Percentiles rank a stretch among this genome's conserved stretches.
Conservation (phyloP, 345 rosid species). For the Populus simonii region DNA sequence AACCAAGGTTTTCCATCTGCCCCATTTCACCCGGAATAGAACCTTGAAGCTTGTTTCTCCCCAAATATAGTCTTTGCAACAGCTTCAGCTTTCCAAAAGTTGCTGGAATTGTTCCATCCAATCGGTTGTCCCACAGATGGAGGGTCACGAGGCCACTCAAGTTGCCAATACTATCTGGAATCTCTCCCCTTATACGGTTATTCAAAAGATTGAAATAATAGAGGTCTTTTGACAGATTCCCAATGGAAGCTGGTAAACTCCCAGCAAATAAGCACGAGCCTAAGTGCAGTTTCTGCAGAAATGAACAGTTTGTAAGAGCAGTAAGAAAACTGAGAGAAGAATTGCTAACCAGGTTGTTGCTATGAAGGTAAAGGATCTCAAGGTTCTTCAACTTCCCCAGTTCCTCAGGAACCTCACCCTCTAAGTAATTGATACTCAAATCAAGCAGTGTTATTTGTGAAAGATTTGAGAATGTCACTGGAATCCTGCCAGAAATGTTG, state of each 20-base stretch:
- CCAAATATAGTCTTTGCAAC: conserved; percentile 11
- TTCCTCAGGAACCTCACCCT: conserved; percentile 13
- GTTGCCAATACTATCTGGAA: conserved; percentile 15
- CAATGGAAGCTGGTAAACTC: conserved; percentile 3
- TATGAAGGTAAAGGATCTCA: conserved; percentile 11
- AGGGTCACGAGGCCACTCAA: conserved; percentile 12
- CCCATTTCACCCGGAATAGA: conserved; percentile 8
- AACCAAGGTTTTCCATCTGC: conserved; percentile 12
- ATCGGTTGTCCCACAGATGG: background rate
- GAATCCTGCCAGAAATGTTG: conserved; percentile 13
- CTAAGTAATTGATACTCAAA: conserved; percentile 3
- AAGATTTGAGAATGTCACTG: conserved; percentile 10
- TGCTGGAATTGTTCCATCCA: conserved; percentile 7
- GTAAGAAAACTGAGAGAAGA: conserved; percentile 11
- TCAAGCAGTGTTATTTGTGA: conserved; percentile 15
- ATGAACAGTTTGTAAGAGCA: conserved; percentile 14
- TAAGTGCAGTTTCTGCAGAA: conserved; percentile 13
- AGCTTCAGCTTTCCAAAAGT: conserved; percentile 8
- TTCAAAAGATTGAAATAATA: conserved; percentile 10
- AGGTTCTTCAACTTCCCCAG: conserved; percentile 18
- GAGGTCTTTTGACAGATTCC: conserved; percentile 17
- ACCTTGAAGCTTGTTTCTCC: conserved; percentile 10
- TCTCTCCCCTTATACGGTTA: conserved; percentile 3
- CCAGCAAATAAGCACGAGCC: conserved; percentile 9
- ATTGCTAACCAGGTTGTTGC: conserved; percentile 6